Evolutionary conservation across 192 early-diverging fungal species (phyloP).

Genomic region (Backusella tuberculispora): DNA sequence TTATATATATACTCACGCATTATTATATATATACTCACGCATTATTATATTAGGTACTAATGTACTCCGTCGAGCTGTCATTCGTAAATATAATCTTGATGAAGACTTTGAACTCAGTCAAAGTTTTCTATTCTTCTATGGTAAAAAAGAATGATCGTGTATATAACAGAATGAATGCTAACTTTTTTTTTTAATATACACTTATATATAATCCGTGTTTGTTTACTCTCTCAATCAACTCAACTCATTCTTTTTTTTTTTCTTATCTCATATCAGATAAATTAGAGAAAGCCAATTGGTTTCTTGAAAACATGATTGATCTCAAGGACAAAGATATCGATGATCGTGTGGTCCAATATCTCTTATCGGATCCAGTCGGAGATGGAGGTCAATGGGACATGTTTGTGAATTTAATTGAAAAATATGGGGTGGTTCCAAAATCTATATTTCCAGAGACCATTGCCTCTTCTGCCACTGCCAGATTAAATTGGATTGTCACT

Average conservation of each 20-base stretch:
- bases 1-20: neutral
- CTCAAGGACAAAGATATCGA: conserved; percentile 63
- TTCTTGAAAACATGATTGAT: conserved; percentile 76
- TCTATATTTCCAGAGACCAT: conserved; percentile 63
- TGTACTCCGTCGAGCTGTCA: conserved; percentile 68
- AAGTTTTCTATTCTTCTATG: conserved; percentile 62
- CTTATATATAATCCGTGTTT: neutral
- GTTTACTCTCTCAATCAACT: no score
- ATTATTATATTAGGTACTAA: conserved; percentile 46
- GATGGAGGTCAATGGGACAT: conserved; percentile 85
- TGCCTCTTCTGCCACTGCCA: conserved; percentile 62
- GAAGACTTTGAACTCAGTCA: conserved; percentile 82
- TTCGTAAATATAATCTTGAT: conserved; percentile 59
- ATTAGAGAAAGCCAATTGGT: conserved; percentile 83
- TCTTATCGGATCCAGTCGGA: conserved; percentile 65
- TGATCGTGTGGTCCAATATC: conserved; percentile 69
- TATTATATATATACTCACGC: neutral
- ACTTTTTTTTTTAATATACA: no score
- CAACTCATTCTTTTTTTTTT: no score
- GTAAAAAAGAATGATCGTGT: neutral
- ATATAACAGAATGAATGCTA: no score
- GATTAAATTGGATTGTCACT: conserved; percentile 65
- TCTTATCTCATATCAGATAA: conserved; percentile 51
- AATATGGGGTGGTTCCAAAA: conserved; percentile 79
- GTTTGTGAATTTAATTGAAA: conserved; percentile 75